phyloP scores from a whole-genome alignment of 805 yeast species.

The Myxozyma melibiosi region DNA sequence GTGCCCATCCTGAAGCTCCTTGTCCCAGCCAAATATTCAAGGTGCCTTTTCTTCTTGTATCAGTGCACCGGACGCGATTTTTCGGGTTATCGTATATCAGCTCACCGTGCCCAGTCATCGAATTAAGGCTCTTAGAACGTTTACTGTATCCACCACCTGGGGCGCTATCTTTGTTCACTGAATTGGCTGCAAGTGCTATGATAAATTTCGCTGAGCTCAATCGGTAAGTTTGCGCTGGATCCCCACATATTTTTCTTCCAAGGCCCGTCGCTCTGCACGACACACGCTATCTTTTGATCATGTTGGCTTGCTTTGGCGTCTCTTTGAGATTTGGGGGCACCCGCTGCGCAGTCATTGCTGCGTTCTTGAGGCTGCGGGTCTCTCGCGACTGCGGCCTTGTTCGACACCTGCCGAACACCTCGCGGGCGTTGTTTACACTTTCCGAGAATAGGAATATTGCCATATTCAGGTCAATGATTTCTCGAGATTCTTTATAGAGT shows the following conservation, averaged over 20 bases:
- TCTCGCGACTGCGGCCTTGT: too few species aligned
- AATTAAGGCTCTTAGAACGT: not conserved
- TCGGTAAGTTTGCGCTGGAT: slow-evolving; percentile 6
- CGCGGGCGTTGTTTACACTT: slow-evolving; percentile 5
- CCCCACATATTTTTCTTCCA: not conserved
- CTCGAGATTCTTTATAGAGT: not conserved
- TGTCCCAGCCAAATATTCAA: slow-evolving; percentile 10
- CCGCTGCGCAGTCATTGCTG: too few species aligned
- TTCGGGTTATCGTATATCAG: too few species aligned
- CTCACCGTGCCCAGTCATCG: too few species aligned
- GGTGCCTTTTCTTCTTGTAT: not conserved
- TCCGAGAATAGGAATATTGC: slow-evolving; percentile 1
- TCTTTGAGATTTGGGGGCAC: too few species aligned
- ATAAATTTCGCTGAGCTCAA: slow-evolving; percentile 2
- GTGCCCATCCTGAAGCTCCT: not conserved
- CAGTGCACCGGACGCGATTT: too few species aligned
- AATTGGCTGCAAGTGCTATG: slow-evolving; percentile 7
- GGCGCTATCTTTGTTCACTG: not conserved
- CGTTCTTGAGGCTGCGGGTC: too few species aligned
- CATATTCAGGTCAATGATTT: not conserved
- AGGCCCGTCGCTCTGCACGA: too few species aligned
- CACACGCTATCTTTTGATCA: too few species aligned
- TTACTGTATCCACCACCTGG: not conserved
- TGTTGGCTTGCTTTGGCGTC: too few species aligned
- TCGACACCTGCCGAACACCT: too few species aligned